These are phyloP conservation scores for Aspergillus indologenus DNA, from an alignment of 495 filamentous ascomycete genomes.

Conservation along the genomic window DNA sequence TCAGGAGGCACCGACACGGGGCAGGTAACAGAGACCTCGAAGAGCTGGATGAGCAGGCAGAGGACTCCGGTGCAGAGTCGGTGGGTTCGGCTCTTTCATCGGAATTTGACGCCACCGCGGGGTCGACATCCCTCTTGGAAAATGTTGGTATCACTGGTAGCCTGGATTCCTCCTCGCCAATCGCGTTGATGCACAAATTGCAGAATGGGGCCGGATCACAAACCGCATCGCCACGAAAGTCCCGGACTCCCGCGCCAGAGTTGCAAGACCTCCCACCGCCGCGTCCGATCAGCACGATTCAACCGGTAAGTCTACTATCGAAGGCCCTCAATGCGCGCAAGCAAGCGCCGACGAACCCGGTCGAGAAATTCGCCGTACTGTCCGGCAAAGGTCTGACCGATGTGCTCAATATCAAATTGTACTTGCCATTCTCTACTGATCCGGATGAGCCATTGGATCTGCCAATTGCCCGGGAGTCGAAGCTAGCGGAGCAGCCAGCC, in stretches of 20 bases:
- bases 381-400: constrained; percentile 82
- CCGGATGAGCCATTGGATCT: constrained; percentile 72
- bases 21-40: constrained; percentile 47
- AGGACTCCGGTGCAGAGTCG: constrained; percentile 61
- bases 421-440: constrained; percentile 74
- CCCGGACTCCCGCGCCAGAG: constrained; percentile 55
- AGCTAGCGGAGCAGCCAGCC: constrained; percentile 62
- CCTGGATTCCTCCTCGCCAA: constrained; percentile 44
- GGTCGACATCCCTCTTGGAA: constrained; percentile 57
- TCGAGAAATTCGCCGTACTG: constrained; percentile 81
- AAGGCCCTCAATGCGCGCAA: constrained; percentile 73
- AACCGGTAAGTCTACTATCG: constrained; percentile 72
- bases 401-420: constrained; percentile 81
- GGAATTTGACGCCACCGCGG: constrained; percentile 64
- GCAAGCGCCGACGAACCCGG: constrained; percentile 73
- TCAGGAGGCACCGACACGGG: constrained; percentile 56
- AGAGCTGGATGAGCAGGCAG: constrained; percentile 51
- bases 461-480: constrained; percentile 70
- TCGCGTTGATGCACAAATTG: constrained; percentile 44
- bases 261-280: constrained; percentile 82
- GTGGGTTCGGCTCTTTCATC: constrained; percentile 64
- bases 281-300: constrained; percentile 80
- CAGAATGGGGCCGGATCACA: constrained; percentile 37
- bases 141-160: constrained; percentile 46
- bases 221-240: constrained; percentile 55